These are phyloP conservation scores for Schizopora paradoxa DNA, from an alignment of 1,284 basidiomycete genomes.

Conservation along the genomic window DNA sequence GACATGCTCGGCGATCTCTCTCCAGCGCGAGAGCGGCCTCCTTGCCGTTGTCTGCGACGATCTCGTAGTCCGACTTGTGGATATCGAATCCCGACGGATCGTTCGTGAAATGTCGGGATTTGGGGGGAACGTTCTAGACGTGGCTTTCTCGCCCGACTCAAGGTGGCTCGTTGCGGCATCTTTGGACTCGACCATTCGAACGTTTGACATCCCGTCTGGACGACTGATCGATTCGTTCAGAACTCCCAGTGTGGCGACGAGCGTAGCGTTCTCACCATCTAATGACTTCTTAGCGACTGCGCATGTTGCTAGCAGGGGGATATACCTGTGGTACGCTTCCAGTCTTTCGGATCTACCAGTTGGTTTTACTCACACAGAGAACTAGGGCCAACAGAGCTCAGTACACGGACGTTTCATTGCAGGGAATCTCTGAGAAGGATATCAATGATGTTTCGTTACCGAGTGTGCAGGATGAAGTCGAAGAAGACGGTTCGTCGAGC, in stretches of 20 bases:
- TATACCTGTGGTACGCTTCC: slow-evolving; percentile 78
- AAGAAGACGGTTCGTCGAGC: slow-evolving; percentile 65
- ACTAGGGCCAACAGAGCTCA: slow-evolving; percentile 91
- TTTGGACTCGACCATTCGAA: slow-evolving; percentile 88
- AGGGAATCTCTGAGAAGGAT: slow-evolving; percentile 74
- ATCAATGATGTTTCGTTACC: slow-evolving; percentile 70
- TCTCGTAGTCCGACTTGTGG: slow-evolving; percentile 76
- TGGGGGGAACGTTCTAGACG: slow-evolving; percentile 75
- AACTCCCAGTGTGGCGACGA: slow-evolving; percentile 86
- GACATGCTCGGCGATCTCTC: slow-evolving; percentile 61
- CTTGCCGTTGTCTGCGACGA: slow-evolving; percentile 86
- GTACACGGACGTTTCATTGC: slow-evolving; percentile 81
- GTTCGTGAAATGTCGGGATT: slow-evolving; percentile 87
- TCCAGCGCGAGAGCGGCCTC: slow-evolving; percentile 87
- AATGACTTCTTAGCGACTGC: slow-evolving; percentile 95
- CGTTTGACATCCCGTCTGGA: slow-evolving; percentile 94
- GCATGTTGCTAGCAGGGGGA: slow-evolving; percentile 90
- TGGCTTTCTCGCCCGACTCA: slow-evolving; percentile 92
- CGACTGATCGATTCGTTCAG: slow-evolving; percentile 89
- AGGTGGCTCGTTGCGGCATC: slow-evolving; percentile 89
- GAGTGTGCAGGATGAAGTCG: slow-evolving; percentile 74
- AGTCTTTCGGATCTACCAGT: background rate
- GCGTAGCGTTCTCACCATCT: slow-evolving; percentile 88
- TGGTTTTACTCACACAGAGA: background rate
- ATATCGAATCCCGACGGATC: slow-evolving; percentile 84